Conservation (phyloP, 2,329 filamentous ascomycete species). For the Metarhizium robertsii region DNA sequence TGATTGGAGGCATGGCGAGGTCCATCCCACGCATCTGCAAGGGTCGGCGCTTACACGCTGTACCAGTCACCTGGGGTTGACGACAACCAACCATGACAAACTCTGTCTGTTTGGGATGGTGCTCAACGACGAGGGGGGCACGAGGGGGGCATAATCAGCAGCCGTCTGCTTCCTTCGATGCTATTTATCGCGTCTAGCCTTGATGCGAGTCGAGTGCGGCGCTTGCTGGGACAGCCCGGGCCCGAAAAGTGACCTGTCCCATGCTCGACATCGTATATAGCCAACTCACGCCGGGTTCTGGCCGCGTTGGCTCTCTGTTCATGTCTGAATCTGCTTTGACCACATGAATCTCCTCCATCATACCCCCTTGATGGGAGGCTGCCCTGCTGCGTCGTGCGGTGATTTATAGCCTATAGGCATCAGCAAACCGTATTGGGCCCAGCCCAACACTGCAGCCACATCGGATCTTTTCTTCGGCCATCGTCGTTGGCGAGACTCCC, state of each 20-base stretch:
- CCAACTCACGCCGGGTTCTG: background rate
- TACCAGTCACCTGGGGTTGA: background rate
- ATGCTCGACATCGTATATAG: background rate
- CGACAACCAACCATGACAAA: slow-evolving; percentile 1
- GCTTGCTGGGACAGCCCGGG: background rate
- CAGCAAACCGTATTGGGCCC: background rate
- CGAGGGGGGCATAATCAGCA: background rate
- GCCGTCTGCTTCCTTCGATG: background rate
- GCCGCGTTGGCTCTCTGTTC: background rate
- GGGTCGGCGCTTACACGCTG: slow-evolving; percentile 18
- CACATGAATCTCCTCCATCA: background rate
- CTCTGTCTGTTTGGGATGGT: background rate
- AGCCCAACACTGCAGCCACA: background rate
- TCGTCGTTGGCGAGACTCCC: background rate
- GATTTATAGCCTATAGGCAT: background rate
- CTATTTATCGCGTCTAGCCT: background rate
- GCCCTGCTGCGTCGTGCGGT: background rate
- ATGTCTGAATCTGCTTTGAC: background rate
- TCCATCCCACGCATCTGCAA: slow-evolving; percentile 1
- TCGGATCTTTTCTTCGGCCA: background rate
- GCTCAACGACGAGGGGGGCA: background rate
- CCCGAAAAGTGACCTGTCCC: background rate
- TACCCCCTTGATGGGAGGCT: background rate
- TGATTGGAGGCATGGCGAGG: slow-evolving; percentile 17
- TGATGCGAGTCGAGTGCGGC: background rate